Conservation (phyloP, 441 rosid genomes). For the Rhodomyrtus psidioides region DNA sequence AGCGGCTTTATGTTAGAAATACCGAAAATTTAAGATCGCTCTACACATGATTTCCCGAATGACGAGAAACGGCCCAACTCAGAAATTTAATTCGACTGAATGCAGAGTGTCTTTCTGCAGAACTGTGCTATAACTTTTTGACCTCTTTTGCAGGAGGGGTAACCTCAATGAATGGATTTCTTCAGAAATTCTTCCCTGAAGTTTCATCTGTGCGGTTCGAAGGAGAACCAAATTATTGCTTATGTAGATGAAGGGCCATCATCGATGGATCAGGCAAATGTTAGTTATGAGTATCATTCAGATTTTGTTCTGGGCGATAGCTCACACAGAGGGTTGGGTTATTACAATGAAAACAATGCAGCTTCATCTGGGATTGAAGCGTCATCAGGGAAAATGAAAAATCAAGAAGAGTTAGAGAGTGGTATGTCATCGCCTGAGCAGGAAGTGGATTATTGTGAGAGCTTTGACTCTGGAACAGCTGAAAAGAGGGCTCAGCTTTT, state of each 20-base stretch:
- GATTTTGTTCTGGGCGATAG: constrained; percentile 53
- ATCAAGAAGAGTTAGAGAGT: constrained; percentile 16
- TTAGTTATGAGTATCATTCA: constrained; percentile 50
- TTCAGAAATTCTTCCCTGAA: no score
- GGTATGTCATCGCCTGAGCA: constrained; percentile 22
- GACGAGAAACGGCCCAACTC: no score
- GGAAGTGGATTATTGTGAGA: constrained; percentile 23
- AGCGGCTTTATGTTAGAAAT: neutral
- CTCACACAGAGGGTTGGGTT: constrained; percentile 62
- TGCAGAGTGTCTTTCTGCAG: no score
- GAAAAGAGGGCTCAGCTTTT: constrained; percentile 26
- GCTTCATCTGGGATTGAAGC: constrained; percentile 31
- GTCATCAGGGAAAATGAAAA: constrained; percentile 33
- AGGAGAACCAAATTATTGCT: constrained; percentile 41
- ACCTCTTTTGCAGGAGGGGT: no score
- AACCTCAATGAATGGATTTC: no score
- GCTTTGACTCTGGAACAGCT: constrained; percentile 5
- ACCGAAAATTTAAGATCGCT: no score
- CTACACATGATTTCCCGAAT: no score
- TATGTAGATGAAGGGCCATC: constrained; percentile 50
- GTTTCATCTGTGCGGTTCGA: constrained; percentile 39
- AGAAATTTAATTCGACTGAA: no score
- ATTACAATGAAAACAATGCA: no score
- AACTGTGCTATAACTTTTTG: no score
- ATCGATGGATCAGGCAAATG: constrained; percentile 19